These are phyloP conservation scores for Aureococcus anophagefferens DNA, from an alignment of 108 stramenopile genomes.

Conservation along the genomic window DNA sequence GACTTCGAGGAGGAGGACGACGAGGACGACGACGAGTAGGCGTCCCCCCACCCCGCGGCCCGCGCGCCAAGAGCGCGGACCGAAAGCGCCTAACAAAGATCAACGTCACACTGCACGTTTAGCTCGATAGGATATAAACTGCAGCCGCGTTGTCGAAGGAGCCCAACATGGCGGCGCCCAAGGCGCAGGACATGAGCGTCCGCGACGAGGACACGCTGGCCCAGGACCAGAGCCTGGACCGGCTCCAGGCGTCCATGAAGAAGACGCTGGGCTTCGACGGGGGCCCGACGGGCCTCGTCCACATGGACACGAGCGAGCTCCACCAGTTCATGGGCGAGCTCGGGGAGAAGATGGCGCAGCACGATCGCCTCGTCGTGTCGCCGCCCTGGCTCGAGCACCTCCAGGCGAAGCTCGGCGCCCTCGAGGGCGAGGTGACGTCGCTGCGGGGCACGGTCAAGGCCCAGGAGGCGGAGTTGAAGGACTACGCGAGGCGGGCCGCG, in stretches of 20 bases:
- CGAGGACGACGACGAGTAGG: not conserved
- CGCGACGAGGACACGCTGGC: too few species aligned
- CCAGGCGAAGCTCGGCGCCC: not conserved
- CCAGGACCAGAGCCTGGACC: not conserved
- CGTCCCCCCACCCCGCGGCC: too few species aligned
- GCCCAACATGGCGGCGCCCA: too few species aligned
- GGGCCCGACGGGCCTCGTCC: not conserved
- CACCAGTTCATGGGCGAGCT: not conserved
- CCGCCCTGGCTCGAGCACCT: not conserved
- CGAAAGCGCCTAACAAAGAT: too few species aligned
- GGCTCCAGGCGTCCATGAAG: not conserved
- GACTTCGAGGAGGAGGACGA: slow-evolving; percentile 3
- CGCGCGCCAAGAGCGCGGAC: too few species aligned
- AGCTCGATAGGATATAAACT: too few species aligned
- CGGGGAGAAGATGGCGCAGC: not conserved
- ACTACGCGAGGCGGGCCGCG: not conserved
- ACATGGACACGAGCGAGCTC: not conserved
- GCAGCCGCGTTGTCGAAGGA: too few species aligned
- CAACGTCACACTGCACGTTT: too few species aligned
- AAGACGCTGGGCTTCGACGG: not conserved
- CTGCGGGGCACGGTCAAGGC: not conserved
- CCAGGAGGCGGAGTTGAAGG: not conserved
- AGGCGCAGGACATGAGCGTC: too few species aligned
- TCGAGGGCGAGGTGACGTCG: not conserved
- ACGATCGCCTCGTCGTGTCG: not conserved